phyloP scores from a whole-genome alignment of 176 grass and related monocot species.

The Zea luxurians region DNA sequence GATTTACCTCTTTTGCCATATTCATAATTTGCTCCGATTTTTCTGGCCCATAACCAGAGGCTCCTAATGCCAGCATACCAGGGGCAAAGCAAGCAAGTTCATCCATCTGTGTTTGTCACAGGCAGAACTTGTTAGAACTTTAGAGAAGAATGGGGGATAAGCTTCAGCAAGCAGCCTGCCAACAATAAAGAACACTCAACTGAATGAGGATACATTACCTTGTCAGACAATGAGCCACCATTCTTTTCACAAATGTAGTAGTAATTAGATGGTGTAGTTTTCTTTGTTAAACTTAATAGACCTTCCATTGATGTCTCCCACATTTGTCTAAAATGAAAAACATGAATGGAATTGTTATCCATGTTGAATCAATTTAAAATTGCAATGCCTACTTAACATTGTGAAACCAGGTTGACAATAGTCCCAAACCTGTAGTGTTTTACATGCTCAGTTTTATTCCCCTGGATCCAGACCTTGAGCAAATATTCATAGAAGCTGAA shows the following conservation, averaged over 20 bases:
- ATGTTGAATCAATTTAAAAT: constrained; percentile 19
- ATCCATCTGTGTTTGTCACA: constrained; percentile 78
- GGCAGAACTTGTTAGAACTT: constrained; percentile 41
- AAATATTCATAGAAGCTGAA: constrained; percentile 99
- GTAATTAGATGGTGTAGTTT: constrained; percentile 89
- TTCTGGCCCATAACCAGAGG: constrained; percentile 85
- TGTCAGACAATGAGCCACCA: constrained; percentile 80
- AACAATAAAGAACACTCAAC: constrained; percentile 13
- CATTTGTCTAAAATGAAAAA: constrained; percentile 75
- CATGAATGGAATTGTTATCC: constrained; percentile 24
- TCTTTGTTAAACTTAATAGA: constrained; percentile 74
- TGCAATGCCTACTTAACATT: not conserved
- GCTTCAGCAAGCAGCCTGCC: constrained; percentile 36
- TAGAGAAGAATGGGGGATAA: constrained; percentile 19
- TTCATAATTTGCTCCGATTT: constrained; percentile 84
- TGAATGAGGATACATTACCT: constrained; percentile 51
- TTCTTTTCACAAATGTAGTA: constrained; percentile 94
- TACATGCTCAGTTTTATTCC: constrained; percentile 92
- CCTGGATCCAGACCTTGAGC: constrained; percentile 99
- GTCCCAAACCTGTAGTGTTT: constrained; percentile 82
- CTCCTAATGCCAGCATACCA: constrained; percentile 95
- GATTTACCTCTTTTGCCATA: constrained; percentile 88
- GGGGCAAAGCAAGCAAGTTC: constrained; percentile 98
- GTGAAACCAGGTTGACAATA: constrained; percentile 31
- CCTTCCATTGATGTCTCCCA: constrained; percentile 99